These are phyloP conservation scores for Solanum verrucosum DNA, from an alignment of 257 asterid genomes.

Conservation along the genomic window DNA sequence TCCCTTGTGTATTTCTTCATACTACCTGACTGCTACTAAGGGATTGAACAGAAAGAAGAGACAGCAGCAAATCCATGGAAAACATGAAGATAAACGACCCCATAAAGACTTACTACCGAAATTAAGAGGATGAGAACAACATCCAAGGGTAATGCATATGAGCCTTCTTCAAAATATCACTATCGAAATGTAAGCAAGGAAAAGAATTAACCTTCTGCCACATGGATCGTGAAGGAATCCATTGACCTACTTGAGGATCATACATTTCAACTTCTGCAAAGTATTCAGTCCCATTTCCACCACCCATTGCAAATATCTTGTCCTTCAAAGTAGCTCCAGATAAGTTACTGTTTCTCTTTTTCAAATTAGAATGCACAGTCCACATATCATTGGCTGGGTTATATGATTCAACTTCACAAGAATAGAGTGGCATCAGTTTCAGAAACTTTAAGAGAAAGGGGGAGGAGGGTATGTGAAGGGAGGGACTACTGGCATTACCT, in stretches of 20 bases:
- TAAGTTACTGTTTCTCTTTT: constrained; percentile 50
- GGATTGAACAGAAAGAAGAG: neutral
- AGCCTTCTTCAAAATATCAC: neutral
- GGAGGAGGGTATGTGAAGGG: neutral
- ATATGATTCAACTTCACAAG: constrained; percentile 74
- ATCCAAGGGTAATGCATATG: neutral
- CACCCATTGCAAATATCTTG: constrained; percentile 64
- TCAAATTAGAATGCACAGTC: constrained; percentile 48
- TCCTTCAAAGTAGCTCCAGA: constrained; percentile 55
- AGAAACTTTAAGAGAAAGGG: neutral
- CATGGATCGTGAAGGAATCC: constrained; percentile 80
- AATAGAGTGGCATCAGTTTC: neutral
- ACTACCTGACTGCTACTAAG: neutral
- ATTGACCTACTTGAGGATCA: constrained; percentile 57
- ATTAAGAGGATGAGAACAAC: neutral
- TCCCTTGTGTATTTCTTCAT: neutral
- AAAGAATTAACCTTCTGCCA: constrained; percentile 45
- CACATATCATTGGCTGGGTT: constrained; percentile 46
- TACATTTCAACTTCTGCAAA: constrained; percentile 73
- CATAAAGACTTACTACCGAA: neutral
- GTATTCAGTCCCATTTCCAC: constrained; percentile 56
- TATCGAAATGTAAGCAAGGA: neutral
- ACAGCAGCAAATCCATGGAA: neutral
- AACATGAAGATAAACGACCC: neutral
- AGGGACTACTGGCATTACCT: constrained; percentile 29